Conservation (phyloP, 306 rosid genomes). For the Macrotyloma uniflorum region DNA sequence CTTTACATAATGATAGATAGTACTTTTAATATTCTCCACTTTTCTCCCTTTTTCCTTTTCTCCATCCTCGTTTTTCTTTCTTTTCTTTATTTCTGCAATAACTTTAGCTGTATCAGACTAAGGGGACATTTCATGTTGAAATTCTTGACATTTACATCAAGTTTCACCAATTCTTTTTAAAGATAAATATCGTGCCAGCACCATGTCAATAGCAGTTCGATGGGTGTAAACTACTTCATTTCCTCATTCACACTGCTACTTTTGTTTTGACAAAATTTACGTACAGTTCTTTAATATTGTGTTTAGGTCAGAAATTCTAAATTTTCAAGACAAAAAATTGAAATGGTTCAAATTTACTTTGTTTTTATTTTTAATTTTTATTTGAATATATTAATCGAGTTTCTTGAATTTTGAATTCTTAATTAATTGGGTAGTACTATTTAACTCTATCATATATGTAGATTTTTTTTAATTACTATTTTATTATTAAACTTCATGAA, state of each 20-base stretch:
- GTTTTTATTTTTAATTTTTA: too few relatives aligned
- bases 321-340: too few relatives aligned
- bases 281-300: too few relatives aligned
- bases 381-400: too few relatives aligned
- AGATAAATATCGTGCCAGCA: neutral
- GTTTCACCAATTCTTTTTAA: neutral
- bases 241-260: neutral
- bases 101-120: slow-evolving; percentile 13
- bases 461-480: too few relatives aligned
- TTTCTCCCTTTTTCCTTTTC: neutral
- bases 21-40: slow-evolving; percentile 29
- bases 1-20: slow-evolving; percentile 33
- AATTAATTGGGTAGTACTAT: too few relatives aligned
- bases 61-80: neutral
- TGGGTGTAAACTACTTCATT: neutral
- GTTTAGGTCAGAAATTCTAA: too few relatives aligned
- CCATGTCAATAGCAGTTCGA: neutral
- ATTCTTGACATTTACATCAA: neutral
- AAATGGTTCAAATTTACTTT: too few relatives aligned
- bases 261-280: too few relatives aligned
- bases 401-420: too few relatives aligned
- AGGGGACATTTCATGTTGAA: slow-evolving; percentile 16
- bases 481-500: too few relatives aligned
- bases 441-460: too few relatives aligned
- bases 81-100: neutral